Evolutionary conservation across 2,329 filamentous ascomycete genomes (phyloP).

Genomic region (Sporothrix curviconia): DNA sequence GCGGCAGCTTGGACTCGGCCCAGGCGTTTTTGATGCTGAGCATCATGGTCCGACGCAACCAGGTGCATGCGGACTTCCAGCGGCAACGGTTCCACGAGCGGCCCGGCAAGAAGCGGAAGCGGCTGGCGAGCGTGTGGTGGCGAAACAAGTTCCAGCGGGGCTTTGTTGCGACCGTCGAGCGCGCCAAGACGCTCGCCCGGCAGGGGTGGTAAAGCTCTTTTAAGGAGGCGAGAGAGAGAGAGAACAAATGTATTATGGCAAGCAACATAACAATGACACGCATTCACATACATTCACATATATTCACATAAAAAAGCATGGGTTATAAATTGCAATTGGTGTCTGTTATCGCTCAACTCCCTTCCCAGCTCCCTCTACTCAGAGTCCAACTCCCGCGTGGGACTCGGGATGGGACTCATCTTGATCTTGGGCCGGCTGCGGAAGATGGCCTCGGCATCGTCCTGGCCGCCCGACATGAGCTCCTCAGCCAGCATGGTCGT

Average conservation of each 20-base stretch:
- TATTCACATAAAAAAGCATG: not conserved
- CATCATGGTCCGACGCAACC: constrained; percentile 43
- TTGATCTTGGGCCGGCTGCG: constrained; percentile 75
- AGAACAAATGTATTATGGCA: not conserved
- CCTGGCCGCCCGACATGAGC: constrained; percentile 55
- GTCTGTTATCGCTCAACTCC: too few species aligned
- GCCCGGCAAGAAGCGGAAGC: constrained; percentile 69
- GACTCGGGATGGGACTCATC: constrained; percentile 60
- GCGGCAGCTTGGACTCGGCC: constrained; percentile 38
- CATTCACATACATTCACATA: not conserved
- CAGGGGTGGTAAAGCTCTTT: constrained; percentile 64
- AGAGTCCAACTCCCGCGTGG: constrained; percentile 22
- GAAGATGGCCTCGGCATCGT: constrained; percentile 79
- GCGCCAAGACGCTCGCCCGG: constrained; percentile 63
- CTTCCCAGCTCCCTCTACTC: not conserved
- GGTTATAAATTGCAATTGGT: not conserved
- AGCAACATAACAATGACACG: not conserved
- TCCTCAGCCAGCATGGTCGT: constrained; percentile 56
- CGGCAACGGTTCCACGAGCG: constrained; percentile 68
- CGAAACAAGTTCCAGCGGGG: constrained; percentile 59
- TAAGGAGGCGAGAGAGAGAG: not conserved
- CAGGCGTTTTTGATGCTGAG: constrained; percentile 39
- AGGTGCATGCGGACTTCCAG: constrained; percentile 47
- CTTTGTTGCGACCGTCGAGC: constrained; percentile 56
- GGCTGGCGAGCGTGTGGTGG: constrained; percentile 64